These are phyloP conservation scores for Bauhinia variegata DNA, from an alignment of 306 rosid species.

Conservation along the genomic window DNA sequence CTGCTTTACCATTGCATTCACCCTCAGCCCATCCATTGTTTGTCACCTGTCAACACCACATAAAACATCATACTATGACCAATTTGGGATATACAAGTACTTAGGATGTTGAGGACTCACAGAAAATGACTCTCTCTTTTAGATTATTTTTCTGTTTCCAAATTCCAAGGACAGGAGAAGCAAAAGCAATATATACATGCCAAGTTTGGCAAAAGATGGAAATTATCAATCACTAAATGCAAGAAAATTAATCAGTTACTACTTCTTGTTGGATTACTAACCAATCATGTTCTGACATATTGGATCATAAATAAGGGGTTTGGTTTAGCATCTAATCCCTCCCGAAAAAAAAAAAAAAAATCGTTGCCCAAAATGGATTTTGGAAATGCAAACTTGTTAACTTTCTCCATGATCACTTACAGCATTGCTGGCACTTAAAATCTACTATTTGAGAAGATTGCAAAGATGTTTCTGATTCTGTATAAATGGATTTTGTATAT, in stretches of 20 bases:
- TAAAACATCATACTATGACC: slow-evolving; percentile 21
- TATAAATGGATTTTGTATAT: no score
- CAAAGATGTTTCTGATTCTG: no score
- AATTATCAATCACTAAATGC: neutral
- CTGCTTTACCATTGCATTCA: slow-evolving; percentile 95
- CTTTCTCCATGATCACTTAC: no score
- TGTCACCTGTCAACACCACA: slow-evolving; percentile 58
- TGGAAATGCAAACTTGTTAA: no score
- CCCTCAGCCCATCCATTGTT: slow-evolving; percentile 99
- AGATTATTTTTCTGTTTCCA: neutral
- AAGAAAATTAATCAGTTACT: neutral
- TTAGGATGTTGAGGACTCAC: no score
- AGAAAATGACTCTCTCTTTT: no score
- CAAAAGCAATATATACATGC: neutral
- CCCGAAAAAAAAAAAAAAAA: no score
- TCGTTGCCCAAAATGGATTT: no score
- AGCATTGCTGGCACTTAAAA: neutral
- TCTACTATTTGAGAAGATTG: slow-evolving; percentile 16
- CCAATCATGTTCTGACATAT: slow-evolving; percentile 5
- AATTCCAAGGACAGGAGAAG: neutral
- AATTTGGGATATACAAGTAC: slow-evolving; percentile 4
- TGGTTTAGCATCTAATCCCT: no score
- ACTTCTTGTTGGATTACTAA: neutral
- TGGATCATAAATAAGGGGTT: neutral
- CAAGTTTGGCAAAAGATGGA: neutral